Conservation (phyloP, 2,329 filamentous ascomycete species). For the Colletotrichum graminicola region DNA sequence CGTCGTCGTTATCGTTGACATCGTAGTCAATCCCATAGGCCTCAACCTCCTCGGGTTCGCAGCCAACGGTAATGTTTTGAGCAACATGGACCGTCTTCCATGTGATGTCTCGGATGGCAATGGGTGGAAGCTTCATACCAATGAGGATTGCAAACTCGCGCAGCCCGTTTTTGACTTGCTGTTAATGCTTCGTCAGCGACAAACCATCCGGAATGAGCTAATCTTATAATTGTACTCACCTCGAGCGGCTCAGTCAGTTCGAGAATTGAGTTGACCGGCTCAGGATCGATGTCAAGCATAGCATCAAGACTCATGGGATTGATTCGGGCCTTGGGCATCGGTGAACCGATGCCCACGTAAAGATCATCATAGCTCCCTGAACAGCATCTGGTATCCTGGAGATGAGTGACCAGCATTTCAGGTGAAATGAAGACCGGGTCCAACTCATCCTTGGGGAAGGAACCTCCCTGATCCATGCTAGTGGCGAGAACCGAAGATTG, state of each 20-base stretch:
- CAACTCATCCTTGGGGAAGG: too few species aligned
- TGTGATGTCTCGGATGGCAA: conserved; percentile 17
- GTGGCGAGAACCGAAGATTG: too few species aligned
- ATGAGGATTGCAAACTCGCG: not conserved
- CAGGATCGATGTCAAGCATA: not conserved
- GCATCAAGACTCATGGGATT: not conserved
- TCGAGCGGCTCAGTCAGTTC: not conserved
- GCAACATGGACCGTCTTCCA: conserved; percentile 21
- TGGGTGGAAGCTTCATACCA: not conserved
- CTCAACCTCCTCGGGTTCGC: conserved; percentile 4
- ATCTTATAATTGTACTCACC: not conserved
- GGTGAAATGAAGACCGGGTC: too few species aligned
- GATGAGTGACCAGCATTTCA: not conserved
- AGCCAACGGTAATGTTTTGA: not conserved
- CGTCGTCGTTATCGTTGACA: not conserved
- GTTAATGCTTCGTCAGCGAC: not conserved
- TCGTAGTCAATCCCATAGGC: not conserved
- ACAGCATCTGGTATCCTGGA: not conserved
- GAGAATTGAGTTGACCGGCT: not conserved
- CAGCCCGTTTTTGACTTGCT: not conserved
- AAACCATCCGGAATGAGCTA: not conserved
- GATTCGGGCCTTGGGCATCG: not conserved
- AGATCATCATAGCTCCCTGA: not conserved
- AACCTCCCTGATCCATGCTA: too few species aligned
- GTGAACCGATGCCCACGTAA: not conserved